Conservation (phyloP, 345 rosid species). For the Eucalyptus globulus region DNA sequence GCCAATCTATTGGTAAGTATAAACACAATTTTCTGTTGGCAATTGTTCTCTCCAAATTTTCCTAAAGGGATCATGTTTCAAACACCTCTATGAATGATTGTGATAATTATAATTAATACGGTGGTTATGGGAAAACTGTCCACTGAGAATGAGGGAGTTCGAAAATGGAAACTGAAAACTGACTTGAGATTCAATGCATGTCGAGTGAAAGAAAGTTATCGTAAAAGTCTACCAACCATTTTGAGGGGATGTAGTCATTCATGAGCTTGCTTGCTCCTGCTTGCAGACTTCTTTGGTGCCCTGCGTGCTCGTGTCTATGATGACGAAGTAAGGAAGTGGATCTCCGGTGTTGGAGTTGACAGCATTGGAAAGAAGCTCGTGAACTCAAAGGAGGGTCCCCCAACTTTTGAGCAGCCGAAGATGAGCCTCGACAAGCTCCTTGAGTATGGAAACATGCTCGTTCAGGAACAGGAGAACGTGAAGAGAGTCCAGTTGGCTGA, state of each 20-base stretch:
- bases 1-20: slow-evolving; percentile 6
- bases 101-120: background rate
- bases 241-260: background rate
- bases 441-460: slow-evolving; percentile 9
- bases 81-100: background rate
- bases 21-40: background rate
- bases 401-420: slow-evolving; percentile 13
- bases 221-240: background rate
- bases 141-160: background rate
- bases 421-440: slow-evolving; percentile 11
- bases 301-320: slow-evolving; percentile 9
- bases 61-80: background rate
- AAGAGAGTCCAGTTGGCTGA: slow-evolving; percentile 16
- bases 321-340: slow-evolving; percentile 13
- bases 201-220: background rate
- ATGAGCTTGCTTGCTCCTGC: background rate
- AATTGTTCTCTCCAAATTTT: background rate
- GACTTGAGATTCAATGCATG: background rate
- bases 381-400: slow-evolving; percentile 12
- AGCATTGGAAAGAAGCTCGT: slow-evolving; percentile 2
- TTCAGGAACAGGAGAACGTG: slow-evolving; percentile 11
- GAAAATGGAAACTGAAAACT: background rate
- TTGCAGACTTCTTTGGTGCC: slow-evolving; percentile 12
- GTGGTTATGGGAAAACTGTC: background rate
- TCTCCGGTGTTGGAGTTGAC: slow-evolving; percentile 2